phyloP scores from a whole-genome alignment of 352 stramenopile genomes.

The Phytophthora pseudosyringae region DNA sequence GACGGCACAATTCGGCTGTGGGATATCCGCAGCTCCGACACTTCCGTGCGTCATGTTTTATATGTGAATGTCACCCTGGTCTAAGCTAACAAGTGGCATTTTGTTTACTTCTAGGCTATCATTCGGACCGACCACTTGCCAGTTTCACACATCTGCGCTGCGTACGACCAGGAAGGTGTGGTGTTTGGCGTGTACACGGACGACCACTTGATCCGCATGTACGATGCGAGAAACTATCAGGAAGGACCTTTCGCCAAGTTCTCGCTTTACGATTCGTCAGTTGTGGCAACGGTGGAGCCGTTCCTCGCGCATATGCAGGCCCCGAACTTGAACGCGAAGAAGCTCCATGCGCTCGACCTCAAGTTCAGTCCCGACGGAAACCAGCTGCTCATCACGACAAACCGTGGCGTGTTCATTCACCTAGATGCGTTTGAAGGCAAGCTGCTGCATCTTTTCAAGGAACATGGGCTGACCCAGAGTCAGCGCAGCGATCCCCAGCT shows the following conservation, averaged over 20 bases:
- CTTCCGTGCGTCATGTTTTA: conserved; percentile 40
- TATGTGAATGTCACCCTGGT: neutral
- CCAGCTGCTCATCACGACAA: conserved; percentile 83
- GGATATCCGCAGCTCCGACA: conserved; percentile 78
- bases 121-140: conserved; percentile 72
- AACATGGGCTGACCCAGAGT: conserved; percentile 48
- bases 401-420: conserved; percentile 81
- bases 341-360: conserved; percentile 78
- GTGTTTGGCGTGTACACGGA: conserved; percentile 89
- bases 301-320: conserved; percentile 61
- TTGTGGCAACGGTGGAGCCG: conserved; percentile 66
- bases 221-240: conserved; percentile 88
- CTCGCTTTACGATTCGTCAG: conserved; percentile 78
- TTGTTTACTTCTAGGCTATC: conserved; percentile 44
- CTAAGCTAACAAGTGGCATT: conserved; percentile 2
- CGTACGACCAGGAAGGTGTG: conserved; percentile 86
- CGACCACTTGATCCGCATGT: conserved; percentile 89
- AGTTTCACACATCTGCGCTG: conserved; percentile 65
- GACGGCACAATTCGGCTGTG: conserved; percentile 82
- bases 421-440: conserved; percentile 88
- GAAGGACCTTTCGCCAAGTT: conserved; percentile 91
- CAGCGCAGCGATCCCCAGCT: conserved; percentile 51
- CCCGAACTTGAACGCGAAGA: conserved; percentile 58
- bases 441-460: conserved; percentile 73
- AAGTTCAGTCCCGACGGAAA: conserved; percentile 90